These are phyloP conservation scores for Colletotrichum coccodes DNA, from an alignment of 2,329 filamentous ascomycete species.

Conservation along the genomic window DNA sequence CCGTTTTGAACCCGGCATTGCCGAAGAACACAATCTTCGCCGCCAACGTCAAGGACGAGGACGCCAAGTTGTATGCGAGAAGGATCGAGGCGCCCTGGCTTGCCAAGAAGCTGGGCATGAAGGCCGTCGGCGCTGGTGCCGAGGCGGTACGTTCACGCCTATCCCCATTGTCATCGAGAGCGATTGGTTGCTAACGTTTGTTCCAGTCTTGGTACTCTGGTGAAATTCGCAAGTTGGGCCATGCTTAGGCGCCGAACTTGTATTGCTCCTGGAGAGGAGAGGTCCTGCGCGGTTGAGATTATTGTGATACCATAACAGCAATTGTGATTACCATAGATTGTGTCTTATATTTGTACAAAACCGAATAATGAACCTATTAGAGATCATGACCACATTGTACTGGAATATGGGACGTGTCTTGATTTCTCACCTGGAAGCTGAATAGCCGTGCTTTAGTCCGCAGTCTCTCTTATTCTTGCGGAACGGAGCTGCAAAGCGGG, in stretches of 20 bases:
- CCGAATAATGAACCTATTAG: background rate
- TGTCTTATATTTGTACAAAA: too few species aligned
- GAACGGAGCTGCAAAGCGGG: too few species aligned
- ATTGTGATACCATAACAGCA: background rate
- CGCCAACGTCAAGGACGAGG: conserved; percentile 43
- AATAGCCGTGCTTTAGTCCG: too few species aligned
- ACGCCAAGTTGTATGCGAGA: conserved; percentile 44
- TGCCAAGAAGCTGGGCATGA: conserved; percentile 35
- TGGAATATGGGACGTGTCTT: too few species aligned
- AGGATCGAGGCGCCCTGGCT: conserved; percentile 38
- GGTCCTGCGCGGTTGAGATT: background rate
- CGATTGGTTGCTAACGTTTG: background rate
- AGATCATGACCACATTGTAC: too few species aligned
- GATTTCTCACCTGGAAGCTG: too few species aligned
- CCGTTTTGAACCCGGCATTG: conserved; percentile 48
- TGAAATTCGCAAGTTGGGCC: conserved; percentile 22
- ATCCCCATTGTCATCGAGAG: too few species aligned
- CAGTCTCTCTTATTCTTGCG: too few species aligned
- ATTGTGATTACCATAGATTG: background rate
- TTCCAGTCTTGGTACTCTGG: conserved; percentile 21
- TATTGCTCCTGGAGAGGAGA: too few species aligned
- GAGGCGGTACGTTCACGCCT: conserved; percentile 34
- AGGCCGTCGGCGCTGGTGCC: conserved; percentile 35
- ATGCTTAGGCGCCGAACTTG: too few species aligned
- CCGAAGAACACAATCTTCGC: conserved; percentile 49